Conservation (phyloP, 306 rosid genomes). For the Arachis stenosperma region DNA sequence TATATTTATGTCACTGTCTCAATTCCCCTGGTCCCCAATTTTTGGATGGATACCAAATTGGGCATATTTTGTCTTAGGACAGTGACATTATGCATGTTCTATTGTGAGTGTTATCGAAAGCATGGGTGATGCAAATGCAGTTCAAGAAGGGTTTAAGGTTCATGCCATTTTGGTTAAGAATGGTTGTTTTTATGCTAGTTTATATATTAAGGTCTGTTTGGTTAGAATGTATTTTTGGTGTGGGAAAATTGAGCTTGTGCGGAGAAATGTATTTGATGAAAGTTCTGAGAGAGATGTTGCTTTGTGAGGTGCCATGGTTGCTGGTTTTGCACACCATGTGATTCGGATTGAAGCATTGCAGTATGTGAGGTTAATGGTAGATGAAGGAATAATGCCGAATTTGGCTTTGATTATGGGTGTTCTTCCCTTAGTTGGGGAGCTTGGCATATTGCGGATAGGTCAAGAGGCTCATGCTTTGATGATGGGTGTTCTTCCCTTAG, state of each 20-base stretch:
- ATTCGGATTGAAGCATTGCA: conserved; percentile 59
- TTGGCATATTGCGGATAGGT: conserved; percentile 49
- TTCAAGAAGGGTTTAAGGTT: conserved; percentile 58
- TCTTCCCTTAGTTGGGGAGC: conserved; percentile 65
- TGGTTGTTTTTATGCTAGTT: conserved; percentile 48
- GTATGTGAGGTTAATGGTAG: conserved; percentile 57
- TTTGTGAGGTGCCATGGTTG: conserved; percentile 62
- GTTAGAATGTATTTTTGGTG: conserved; percentile 53
- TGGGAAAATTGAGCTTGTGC: conserved; percentile 57
- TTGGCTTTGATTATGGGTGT: conserved; percentile 52
- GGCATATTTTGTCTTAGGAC: too few relatives aligned
- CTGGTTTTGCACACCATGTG: conserved; percentile 58
- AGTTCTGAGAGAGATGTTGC: conserved; percentile 56
- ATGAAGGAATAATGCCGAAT: conserved; percentile 55
- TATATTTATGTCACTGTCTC: too few relatives aligned
- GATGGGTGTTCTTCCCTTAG: too few relatives aligned
- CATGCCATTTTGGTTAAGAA: conserved; percentile 69
- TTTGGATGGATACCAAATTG: too few relatives aligned
- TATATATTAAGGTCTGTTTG: conserved; percentile 49
- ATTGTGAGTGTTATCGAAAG: background rate
- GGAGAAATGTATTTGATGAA: conserved; percentile 55
- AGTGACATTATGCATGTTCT: too few relatives aligned
- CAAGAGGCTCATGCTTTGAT: conserved; percentile 63
- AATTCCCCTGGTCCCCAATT: too few relatives aligned
- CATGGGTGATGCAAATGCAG: conserved; percentile 54